Conservation (phyloP, 2,329 filamentous ascomycete genomes). For the Epichloe scottii region DNA sequence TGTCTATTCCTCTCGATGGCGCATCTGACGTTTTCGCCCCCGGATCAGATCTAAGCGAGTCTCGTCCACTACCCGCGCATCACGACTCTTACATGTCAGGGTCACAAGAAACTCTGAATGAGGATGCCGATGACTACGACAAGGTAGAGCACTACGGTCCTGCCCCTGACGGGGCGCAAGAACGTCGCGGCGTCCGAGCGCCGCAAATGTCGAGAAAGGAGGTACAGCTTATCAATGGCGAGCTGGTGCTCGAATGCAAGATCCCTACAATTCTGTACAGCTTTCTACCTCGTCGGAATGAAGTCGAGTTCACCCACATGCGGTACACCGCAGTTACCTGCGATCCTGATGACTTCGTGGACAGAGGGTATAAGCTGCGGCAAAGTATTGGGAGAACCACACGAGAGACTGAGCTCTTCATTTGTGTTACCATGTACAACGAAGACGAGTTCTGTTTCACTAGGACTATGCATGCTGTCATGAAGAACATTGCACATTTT, state of each 20-base stretch:
- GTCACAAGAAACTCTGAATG: slow-evolving; percentile 43
- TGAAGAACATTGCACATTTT: slow-evolving; percentile 97
- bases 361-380: slow-evolving; percentile 79
- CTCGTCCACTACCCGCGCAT: slow-evolving; percentile 37
- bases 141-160: slow-evolving; percentile 76
- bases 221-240: slow-evolving; percentile 91
- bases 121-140: slow-evolving; percentile 27
- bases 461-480: slow-evolving; percentile 94
- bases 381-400: slow-evolving; percentile 76
- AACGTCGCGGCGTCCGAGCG: slow-evolving; percentile 71
- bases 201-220: slow-evolving; percentile 89
- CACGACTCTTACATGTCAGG: slow-evolving; percentile 42
- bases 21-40: slow-evolving; percentile 67
- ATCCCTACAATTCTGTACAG: slow-evolving; percentile 97
- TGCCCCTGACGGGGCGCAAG: slow-evolving; percentile 75
- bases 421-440: slow-evolving; percentile 98
- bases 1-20: slow-evolving; percentile 55
- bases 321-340: slow-evolving; percentile 97
- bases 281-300: slow-evolving; percentile 84
- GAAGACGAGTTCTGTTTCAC: slow-evolving; percentile 96
- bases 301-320: slow-evolving; percentile 97
- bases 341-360: slow-evolving; percentile 86
- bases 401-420: slow-evolving; percentile 88
- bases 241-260: slow-evolving; percentile 96
- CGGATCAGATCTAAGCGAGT: slow-evolving; percentile 39